Percentiles rank a stretch among this genome's conserved stretches.
phyloP scores from a whole-genome alignment of 1,284 basidiomycete species.

The Microstroma glucosiphilum region DNA sequence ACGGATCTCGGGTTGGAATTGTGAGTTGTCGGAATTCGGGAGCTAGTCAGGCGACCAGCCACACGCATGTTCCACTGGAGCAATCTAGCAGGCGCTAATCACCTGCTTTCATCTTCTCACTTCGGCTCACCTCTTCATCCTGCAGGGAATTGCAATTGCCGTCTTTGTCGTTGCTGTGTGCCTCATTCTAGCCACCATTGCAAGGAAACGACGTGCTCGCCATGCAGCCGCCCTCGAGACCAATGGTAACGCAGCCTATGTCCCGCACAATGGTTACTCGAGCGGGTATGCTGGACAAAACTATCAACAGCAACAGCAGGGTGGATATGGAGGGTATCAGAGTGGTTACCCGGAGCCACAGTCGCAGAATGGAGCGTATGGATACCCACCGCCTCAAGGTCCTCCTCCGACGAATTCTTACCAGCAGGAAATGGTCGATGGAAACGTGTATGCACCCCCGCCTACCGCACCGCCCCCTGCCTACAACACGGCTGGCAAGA shows the following conservation, averaged over 20 bases:
- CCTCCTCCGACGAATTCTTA: background rate
- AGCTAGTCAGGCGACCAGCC: too few species aligned
- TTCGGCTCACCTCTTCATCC: background rate
- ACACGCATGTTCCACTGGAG: too few species aligned
- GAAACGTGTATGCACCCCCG: background rate
- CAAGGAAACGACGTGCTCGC: background rate
- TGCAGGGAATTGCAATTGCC: conserved; percentile 1
- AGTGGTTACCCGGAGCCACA: too few species aligned
- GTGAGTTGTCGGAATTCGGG: background rate
- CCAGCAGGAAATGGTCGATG: background rate
- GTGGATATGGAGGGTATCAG: background rate
- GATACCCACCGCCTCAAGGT: background rate
- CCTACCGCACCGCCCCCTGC: background rate
- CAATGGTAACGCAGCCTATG: background rate
- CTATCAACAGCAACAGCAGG: background rate
- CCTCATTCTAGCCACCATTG: background rate
- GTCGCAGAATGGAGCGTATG: too few species aligned
- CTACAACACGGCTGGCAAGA: background rate
- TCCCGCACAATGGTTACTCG: background rate
- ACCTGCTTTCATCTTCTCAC: background rate
- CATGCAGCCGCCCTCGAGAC: background rate
- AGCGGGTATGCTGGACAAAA: background rate
- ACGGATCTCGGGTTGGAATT: background rate
- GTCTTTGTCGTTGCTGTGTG: background rate
- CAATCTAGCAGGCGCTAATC: background rate